Conservation (phyloP, 2,329 filamentous ascomycete species). For the Pezicula radicicola region DNA sequence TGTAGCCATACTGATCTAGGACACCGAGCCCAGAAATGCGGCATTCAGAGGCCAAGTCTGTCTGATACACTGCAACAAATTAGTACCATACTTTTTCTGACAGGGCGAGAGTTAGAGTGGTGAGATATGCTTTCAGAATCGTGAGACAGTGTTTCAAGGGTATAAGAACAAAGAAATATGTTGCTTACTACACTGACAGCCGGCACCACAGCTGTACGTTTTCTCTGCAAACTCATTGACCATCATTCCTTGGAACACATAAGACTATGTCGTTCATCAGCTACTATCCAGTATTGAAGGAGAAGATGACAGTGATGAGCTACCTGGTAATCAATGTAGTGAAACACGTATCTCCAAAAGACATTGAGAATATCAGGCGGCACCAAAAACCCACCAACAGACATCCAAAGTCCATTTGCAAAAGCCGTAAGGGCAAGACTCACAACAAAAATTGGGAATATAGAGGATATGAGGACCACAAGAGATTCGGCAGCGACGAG, state of each 20-base stretch:
- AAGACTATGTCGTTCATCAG: constrained; percentile 39
- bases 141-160: too few relatives aligned
- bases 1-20: constrained; percentile 67
- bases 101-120: too few relatives aligned
- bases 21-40: constrained; percentile 70
- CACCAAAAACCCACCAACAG: constrained; percentile 79
- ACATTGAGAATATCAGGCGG: constrained; percentile 68
- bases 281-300: neutral
- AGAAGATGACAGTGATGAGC: neutral
- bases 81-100: too few relatives aligned
- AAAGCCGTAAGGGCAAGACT: constrained; percentile 78
- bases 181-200: constrained; percentile 54
- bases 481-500: constrained; percentile 78
- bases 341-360: constrained; percentile 85
- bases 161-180: too few relatives aligned
- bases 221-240: constrained; percentile 75
- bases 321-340: constrained; percentile 83
- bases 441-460: constrained; percentile 79
- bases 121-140: too few relatives aligned
- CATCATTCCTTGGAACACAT: constrained; percentile 93
- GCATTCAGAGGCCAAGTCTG: constrained; percentile 59
- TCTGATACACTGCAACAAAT: constrained; percentile 44
- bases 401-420: constrained; percentile 89
- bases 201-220: constrained; percentile 54
- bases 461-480: constrained; percentile 69